Evolutionary conservation across 2,329 filamentous ascomycete species (phyloP), one percentile per base, ranked within the genome.

Genomic region (Ascocoryne sarcoides): DNA sequence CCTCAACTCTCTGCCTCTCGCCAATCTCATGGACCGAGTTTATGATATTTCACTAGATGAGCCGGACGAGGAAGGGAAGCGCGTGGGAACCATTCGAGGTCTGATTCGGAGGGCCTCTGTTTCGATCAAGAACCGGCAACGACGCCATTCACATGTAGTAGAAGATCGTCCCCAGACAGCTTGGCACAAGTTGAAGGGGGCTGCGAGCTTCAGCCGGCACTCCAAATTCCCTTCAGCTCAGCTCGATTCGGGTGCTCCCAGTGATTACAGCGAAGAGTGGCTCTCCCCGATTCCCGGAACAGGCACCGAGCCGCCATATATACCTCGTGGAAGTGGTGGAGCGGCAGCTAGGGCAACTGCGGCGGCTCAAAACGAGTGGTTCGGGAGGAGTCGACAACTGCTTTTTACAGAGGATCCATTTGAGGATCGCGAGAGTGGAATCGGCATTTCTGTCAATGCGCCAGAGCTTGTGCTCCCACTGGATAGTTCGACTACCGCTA

Each of bases 371-470:
- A 76, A 77, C 49, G 71, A 76, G 38, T 66, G 67, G 21, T 50
- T 54, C 21, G 59, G 52, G 46, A 63, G 59, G 28, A 60, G 52
- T 44, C 48, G 50, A 7, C 49, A 66, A 64, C 67, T 68, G 60
- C 55, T 74, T 5, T 56, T 64, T 7, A 58, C 47, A 5, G 49
- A 53, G 1, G 47, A 55, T 14, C 52, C 49, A 21, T 40, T 53
- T 14, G 75, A 71, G 47, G 76, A 82, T 48, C 65, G 69, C 18
- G 76, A 82, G 60, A 81, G 78, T 50, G 76, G 76, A 15, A 79
- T 82, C 38, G 76, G 75, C 21, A 80, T 82, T 36, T 65, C 69
- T 1, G 60, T 79, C 2, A 69, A 49, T 19, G 41, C 40, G 8
- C 29, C 37, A 4, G 48, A 19, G 1, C 14, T 16, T 14, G 12